Conservation (phyloP, 768 basidiomycete species). For the Lentinus brumalis region DNA sequence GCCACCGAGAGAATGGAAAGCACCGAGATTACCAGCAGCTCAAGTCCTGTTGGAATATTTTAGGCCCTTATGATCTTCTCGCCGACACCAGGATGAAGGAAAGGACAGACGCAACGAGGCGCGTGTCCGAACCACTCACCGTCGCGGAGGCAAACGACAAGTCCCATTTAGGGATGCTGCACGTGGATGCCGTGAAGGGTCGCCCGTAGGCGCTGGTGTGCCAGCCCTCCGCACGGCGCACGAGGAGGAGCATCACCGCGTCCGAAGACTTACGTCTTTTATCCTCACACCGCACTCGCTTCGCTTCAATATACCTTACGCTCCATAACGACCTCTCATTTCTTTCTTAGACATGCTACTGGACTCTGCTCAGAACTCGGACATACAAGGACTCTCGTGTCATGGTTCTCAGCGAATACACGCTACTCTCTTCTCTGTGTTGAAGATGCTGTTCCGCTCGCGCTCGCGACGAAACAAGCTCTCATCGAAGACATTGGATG, state of each 20-base stretch:
- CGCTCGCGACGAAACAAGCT: not conserved
- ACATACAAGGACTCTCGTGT: not conserved
- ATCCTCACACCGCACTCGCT: not conserved
- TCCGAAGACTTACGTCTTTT: not conserved
- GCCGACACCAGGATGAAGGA: not conserved
- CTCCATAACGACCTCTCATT: not conserved
- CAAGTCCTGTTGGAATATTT: not conserved
- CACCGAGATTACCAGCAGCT: not conserved
- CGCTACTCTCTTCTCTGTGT: not conserved
- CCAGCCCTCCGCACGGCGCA: not conserved
- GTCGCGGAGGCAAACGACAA: constrained; percentile 16
- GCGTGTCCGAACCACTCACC: constrained; percentile 12
- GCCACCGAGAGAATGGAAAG: constrained; percentile 3
- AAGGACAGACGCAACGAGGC: not conserved
- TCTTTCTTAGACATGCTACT: not conserved
- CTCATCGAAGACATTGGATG: not conserved
- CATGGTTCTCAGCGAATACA: not conserved
- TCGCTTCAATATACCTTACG: not conserved
- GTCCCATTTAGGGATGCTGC: constrained; percentile 4
- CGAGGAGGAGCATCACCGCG: not conserved
- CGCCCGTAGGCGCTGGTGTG: not conserved
- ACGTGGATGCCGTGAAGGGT: constrained; percentile 4
- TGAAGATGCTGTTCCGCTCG: not conserved
- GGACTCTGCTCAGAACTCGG: not conserved
- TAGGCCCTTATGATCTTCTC: not conserved